A percentile compares a stretch with the other conserved stretches of the same genome.
Evolutionary conservation across 306 rosid genomes (phyloP).

Genomic region (Comarum palustre): DNA sequence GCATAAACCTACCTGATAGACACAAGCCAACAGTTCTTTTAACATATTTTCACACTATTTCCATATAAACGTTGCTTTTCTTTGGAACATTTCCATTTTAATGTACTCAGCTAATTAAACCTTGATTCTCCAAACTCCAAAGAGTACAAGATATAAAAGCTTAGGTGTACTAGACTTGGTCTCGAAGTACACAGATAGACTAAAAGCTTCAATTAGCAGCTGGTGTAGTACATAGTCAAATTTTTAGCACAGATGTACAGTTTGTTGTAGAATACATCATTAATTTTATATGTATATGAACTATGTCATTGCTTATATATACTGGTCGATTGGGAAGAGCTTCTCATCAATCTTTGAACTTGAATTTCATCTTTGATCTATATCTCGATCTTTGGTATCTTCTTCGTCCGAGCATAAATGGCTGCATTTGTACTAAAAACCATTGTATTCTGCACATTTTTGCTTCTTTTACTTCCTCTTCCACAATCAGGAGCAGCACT

Average conservation of each 20-base stretch:
- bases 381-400: background rate
- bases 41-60: background rate
- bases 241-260: constrained; percentile 22
- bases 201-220: background rate
- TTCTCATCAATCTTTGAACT: constrained; percentile 24
- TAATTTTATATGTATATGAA: background rate
- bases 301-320: constrained; percentile 9
- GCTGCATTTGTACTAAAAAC: constrained; percentile 28
- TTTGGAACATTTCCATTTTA: constrained; percentile 7
- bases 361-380: background rate
- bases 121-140: constrained; percentile 17
- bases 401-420: constrained; percentile 32
- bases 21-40: constrained; percentile 29
- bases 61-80: constrained; percentile 9
- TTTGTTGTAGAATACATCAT: constrained; percentile 28
- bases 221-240: constrained; percentile 27
- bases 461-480: constrained; percentile 25
- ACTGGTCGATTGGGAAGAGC: constrained; percentile 4
- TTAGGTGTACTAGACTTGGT: constrained; percentile 38
- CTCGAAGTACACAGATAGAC: constrained; percentile 39
- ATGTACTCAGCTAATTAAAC: constrained; percentile 4
- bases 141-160: constrained; percentile 19
- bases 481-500: constrained; percentile 39
- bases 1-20: constrained; percentile 42
- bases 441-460: constrained; percentile 13